A percentile compares a stretch with the other conserved stretches of the same genome.
Conservation (phyloP, 1,284 basidiomycete species). For the Moesziomyces parantarcticus region DNA sequence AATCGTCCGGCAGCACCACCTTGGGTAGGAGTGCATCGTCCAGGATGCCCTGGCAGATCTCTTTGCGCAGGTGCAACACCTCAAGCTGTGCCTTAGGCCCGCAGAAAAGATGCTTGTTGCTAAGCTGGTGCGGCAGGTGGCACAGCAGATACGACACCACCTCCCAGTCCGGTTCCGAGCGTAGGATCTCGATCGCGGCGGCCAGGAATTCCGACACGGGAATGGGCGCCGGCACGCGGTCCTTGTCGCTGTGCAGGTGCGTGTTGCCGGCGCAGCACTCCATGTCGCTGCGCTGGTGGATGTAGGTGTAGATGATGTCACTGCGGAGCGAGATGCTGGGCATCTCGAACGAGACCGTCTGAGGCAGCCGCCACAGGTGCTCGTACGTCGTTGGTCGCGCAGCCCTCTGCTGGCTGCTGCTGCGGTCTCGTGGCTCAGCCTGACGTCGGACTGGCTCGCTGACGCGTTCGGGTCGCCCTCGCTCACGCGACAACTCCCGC, state of each 20-base stretch:
- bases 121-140: conserved; percentile 88
- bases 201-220: conserved; percentile 83
- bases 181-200: conserved; percentile 77
- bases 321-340: conserved; percentile 70
- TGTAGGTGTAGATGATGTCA: conserved; percentile 69
- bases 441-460: conserved; percentile 26
- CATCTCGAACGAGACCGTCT: conserved; percentile 77
- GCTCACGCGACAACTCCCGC: conserved; percentile 41
- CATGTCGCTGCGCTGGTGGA: conserved; percentile 68
- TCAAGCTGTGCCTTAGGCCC: conserved; percentile 80
- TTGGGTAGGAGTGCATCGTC: conserved; percentile 74
- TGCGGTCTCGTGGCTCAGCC: conserved; percentile 70
- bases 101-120: conserved; percentile 97
- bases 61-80: conserved; percentile 76
- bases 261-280: conserved; percentile 66
- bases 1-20: conserved; percentile 73
- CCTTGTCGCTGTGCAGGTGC: conserved; percentile 55
- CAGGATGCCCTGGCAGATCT: conserved; percentile 77
- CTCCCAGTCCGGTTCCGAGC: conserved; percentile 88
- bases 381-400: conserved; percentile 19
- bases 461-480: conserved; percentile 36
- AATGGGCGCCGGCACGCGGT: conserved; percentile 69
- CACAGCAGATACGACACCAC: conserved; percentile 90
- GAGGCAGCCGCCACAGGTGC: conserved; percentile 82
- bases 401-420: conserved; percentile 69